Conservation (phyloP, 805 yeast species). For the Cyberlindnera saturnus region DNA sequence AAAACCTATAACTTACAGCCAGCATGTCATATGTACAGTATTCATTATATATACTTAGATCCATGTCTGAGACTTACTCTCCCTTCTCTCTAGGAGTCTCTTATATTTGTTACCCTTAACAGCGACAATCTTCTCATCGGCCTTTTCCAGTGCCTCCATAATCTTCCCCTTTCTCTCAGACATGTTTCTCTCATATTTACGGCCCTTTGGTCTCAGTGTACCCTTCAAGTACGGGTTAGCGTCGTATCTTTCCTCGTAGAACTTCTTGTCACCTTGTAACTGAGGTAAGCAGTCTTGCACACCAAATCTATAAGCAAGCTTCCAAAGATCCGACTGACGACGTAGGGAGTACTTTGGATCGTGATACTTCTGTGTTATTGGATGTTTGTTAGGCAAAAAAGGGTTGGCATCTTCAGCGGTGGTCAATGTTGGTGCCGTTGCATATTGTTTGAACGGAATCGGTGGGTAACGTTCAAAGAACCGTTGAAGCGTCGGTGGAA, state of each 20-base stretch:
- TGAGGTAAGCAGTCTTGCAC: constrained; percentile 71
- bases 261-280: constrained; percentile 41
- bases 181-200: constrained; percentile 67
- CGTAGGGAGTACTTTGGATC: constrained; percentile 74
- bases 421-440: constrained; percentile 57
- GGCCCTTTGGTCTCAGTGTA: constrained; percentile 71
- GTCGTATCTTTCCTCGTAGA: constrained; percentile 73
- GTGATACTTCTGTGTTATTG: constrained; percentile 72
- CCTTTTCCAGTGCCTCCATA: constrained; percentile 56
- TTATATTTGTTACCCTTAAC: constrained; percentile 28
- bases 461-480: constrained; percentile 87
- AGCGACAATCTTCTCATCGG: constrained; percentile 60
- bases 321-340: constrained; percentile 77
- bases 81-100: constrained; percentile 22
- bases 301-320: constrained; percentile 79
- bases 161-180: constrained; percentile 55
- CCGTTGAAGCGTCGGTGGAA: constrained; percentile 63
- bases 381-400: constrained; percentile 78
- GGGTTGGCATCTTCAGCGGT: constrained; percentile 76
- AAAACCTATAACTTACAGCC: background rate
- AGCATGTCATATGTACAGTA: background rate
- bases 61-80: constrained; percentile 19
- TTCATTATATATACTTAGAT: constrained; percentile 6
- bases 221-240: constrained; percentile 70
- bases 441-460: constrained; percentile 62